phyloP scores from a whole-genome alignment of 768 basidiomycete genomes.

The Amanita thiersii region DNA sequence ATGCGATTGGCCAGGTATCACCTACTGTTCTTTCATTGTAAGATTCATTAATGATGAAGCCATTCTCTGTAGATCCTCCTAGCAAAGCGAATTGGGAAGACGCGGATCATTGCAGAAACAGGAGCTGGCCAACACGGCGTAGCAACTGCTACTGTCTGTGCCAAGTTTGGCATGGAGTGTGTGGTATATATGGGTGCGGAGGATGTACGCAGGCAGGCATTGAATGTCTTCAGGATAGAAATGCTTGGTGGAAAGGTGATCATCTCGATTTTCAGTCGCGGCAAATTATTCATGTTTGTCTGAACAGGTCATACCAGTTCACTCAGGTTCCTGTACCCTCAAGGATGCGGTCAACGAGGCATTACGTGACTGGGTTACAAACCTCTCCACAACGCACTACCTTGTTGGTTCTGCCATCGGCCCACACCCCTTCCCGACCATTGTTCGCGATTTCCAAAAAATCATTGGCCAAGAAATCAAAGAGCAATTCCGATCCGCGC shows the following conservation, averaged over 20 bases:
- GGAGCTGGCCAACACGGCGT: constrained; percentile 99
- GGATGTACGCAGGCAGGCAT: constrained; percentile 89
- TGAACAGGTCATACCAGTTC: constrained; percentile 79
- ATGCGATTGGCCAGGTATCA: constrained; percentile 86
- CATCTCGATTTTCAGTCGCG: neutral
- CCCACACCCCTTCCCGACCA: constrained; percentile 98
- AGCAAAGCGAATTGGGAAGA: constrained; percentile 92
- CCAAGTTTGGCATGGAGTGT: constrained; percentile 93
- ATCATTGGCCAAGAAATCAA: constrained; percentile 96
- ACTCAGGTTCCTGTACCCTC: constrained; percentile 89
- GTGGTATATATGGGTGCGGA: constrained; percentile 98
- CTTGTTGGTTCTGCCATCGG: constrained; percentile 96
- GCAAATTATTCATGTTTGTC: neutral
- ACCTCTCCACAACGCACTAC: constrained; percentile 90
- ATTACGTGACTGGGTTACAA: constrained; percentile 97
- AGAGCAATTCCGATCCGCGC: constrained; percentile 59
- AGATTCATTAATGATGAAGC: neutral
- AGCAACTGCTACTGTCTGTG: constrained; percentile 96
- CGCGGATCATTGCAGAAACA: constrained; percentile 95
- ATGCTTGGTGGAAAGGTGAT: constrained; percentile 90
- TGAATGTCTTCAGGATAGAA: constrained; percentile 97
- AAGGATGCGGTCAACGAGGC: constrained; percentile 99
- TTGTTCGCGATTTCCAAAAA: constrained; percentile 96
- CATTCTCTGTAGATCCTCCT: constrained; percentile 66
- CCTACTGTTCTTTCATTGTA: neutral